Evolutionary conservation across 192 early-diverging fungal genomes (phyloP), one percentile per base, ranked within the genome.

Genomic region (Mortierella alpina): DNA sequence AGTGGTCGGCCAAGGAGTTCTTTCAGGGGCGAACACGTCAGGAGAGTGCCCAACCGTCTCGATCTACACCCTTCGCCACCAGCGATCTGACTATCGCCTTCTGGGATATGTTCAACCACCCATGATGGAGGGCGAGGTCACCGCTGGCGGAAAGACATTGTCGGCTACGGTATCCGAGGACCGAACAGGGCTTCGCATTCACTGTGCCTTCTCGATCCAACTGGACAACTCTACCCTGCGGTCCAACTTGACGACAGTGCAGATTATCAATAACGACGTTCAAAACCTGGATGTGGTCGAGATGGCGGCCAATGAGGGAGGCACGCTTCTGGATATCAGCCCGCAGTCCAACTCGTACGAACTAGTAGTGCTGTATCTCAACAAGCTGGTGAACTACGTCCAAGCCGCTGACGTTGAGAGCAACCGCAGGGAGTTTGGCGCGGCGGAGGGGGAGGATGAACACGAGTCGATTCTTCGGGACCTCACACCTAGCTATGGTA

Each of bases 51-150:
- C 77, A 10, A 61, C 77, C 22, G 55, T 80, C 12, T 68, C 77
- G 14, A 80, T 80, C 55, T 80, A 80, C 47, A 68, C 67, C 60
- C 77, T 80, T 18, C 77, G 77, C n/a, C 70, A 62, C 45, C 65
- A 67, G 22, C 56, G 54, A 65, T 72, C 77, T 1, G 77, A 80
- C 12, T 68, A 66, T 48, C 23, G 77, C 12, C 55, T 80, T 9
- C 41, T 80, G 59, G 77, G 77, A 39, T 55, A 80, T 40, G 70
- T 80, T 22, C 64, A 72, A 13, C 70, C 77, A 66, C 66, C 70
- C 1, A 61, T 72, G 44, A n/a, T 72, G 40, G 77, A 72, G 20
- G 77, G 77, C 11, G 77, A 80, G 53, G 50, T 63, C 13, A 59
- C 65, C 2, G 63, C 59, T 40, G 70, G 70, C 40, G 77, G 77